These are phyloP conservation scores for Dionaea muscipula DNA, from an alignment of 179 eudicot species.

Conservation along the genomic window DNA sequence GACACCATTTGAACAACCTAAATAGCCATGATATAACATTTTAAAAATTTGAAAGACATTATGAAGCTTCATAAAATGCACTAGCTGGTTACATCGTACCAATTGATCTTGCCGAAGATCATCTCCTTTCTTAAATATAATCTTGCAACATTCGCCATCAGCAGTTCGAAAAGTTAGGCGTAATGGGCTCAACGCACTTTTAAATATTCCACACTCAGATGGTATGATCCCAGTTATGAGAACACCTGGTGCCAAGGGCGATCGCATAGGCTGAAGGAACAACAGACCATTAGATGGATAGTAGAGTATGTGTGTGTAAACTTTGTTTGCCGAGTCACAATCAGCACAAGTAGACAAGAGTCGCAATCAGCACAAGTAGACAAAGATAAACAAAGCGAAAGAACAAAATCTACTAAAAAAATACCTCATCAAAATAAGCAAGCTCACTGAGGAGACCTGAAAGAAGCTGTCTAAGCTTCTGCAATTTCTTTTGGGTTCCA, in stretches of 20 bases:
- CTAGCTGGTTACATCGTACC: constrained; percentile 27
- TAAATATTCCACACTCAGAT: constrained; percentile 76
- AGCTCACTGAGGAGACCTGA: constrained; percentile 96
- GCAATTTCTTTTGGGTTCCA: constrained; percentile 88
- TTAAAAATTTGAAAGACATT: constrained; percentile 6
- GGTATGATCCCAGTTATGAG: constrained; percentile 89
- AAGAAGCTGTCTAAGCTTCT: constrained; percentile 93
- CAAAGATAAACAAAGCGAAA: background rate
- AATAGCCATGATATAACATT: constrained; percentile 12
- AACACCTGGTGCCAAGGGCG: constrained; percentile 73
- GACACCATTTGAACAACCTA: constrained; percentile 96
- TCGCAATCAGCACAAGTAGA: background rate
- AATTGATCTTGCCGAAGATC: constrained; percentile 97
- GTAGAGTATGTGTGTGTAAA: constrained; percentile 1
- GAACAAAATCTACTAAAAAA: background rate
- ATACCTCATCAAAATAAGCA: constrained; percentile 93
- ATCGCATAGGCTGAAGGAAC: constrained; percentile 70
- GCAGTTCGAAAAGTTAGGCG: constrained; percentile 76
- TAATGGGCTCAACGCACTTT: constrained; percentile 84
- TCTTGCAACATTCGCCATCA: constrained; percentile 69
- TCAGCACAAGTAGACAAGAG: background rate
- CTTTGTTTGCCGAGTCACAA: background rate
- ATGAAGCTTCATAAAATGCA: constrained; percentile 9
- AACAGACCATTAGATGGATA: constrained; percentile 12
- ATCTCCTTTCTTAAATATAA: constrained; percentile 95